phyloP scores from a whole-genome alignment of 257 asterid genomes.

The Solanum ossicruentum region DNA sequence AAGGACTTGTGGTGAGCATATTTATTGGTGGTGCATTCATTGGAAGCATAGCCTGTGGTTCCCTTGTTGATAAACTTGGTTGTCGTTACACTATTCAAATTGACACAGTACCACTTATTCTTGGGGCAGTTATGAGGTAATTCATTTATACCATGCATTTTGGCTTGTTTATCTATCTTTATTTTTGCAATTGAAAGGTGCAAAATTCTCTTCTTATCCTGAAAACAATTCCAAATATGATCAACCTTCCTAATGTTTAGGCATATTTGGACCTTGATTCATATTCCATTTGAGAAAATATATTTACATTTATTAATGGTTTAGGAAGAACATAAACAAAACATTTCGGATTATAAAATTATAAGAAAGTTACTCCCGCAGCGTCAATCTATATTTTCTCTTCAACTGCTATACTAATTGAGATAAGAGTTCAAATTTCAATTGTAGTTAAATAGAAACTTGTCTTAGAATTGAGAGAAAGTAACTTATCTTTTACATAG shows the following conservation, averaged over 20 bases:
- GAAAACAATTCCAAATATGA: background rate
- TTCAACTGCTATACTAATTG: background rate
- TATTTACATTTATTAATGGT: background rate
- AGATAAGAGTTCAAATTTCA: background rate
- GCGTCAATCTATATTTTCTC: background rate
- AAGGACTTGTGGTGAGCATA: constrained; percentile 87
- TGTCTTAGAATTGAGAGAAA: background rate
- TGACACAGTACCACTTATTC: constrained; percentile 66
- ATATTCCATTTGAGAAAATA: background rate
- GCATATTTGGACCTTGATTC: background rate
- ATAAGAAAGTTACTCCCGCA: background rate
- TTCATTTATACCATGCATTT: background rate
- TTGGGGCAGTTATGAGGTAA: constrained; percentile 70
- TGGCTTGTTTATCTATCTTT: background rate
- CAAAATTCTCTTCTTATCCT: background rate
- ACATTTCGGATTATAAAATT: background rate
- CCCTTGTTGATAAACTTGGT: constrained; percentile 68
- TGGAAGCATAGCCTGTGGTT: constrained; percentile 68
- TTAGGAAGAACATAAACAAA: background rate
- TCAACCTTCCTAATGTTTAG: background rate
- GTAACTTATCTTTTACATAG: background rate
- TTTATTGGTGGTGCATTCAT: constrained; percentile 80
- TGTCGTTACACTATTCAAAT: constrained; percentile 70
- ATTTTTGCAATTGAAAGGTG: background rate
- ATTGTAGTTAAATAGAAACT: background rate